Conservation (phyloP, 768 basidiomycete genomes). For the Psilocybe subaeruginosa region DNA sequence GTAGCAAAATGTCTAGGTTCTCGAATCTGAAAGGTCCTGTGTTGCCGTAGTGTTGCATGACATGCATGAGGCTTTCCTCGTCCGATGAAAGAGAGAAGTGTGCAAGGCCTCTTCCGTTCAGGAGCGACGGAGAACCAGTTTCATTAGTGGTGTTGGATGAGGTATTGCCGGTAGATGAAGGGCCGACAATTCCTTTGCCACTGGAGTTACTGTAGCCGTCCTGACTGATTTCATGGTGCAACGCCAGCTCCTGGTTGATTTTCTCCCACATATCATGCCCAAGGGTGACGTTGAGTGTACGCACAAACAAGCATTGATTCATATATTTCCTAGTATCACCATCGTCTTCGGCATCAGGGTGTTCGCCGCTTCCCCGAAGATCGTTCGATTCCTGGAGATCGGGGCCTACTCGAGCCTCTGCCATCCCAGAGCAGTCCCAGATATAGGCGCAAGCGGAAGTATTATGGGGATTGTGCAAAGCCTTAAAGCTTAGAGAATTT, state of each 20-base stretch:
- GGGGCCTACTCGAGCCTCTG: slow-evolving; percentile 7
- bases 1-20: too few relatives aligned
- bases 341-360: neutral
- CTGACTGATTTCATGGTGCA: too few relatives aligned
- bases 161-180: too few relatives aligned
- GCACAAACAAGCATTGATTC: slow-evolving; percentile 11
- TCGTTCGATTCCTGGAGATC: neutral
- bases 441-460: neutral
- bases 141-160: too few relatives aligned
- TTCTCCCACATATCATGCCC: neutral
- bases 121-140: too few relatives aligned
- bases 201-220: too few relatives aligned
- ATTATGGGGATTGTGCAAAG: neutral
- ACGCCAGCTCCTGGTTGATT: neutral
- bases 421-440: neutral
- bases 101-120: too few relatives aligned
- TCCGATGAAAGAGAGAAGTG: too few relatives aligned
- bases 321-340: neutral
- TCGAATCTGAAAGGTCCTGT: too few relatives aligned
- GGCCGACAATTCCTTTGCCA: too few relatives aligned
- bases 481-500: neutral
- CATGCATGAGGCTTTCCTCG: too few relatives aligned
- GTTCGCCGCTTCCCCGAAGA: neutral
- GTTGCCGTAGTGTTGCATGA: too few relatives aligned
- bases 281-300: slow-evolving; percentile 6